Conservation (phyloP, 2,329 filamentous ascomycete species). For the Nemania sp. region DNA sequence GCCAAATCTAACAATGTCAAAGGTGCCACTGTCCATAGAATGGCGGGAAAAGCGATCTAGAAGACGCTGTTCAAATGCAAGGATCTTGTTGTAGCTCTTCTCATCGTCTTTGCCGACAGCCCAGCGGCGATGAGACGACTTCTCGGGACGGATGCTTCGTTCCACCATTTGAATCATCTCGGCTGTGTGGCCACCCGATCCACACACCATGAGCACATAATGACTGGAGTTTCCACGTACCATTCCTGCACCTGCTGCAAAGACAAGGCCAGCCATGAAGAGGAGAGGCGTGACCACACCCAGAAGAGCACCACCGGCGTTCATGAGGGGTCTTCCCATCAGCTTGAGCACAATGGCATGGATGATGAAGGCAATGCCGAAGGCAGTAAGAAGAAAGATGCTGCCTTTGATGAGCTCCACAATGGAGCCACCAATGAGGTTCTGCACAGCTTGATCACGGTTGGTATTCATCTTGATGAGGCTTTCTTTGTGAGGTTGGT, state of each 20-base stretch:
- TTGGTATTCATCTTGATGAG: constrained; percentile 28
- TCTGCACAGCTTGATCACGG: constrained; percentile 16
- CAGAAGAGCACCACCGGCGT: background rate
- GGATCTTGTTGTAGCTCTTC: constrained; percentile 71
- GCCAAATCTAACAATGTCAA: constrained; percentile 69
- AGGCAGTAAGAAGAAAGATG: background rate
- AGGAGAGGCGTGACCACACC: background rate
- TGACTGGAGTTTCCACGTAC: constrained; percentile 27
- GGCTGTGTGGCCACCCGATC: constrained; percentile 90
- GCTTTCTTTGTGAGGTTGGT: constrained; percentile 25
- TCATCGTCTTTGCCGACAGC: constrained; percentile 76
- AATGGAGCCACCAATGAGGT: constrained; percentile 8
- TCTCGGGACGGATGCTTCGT: constrained; percentile 56
- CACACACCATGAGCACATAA: constrained; percentile 80
- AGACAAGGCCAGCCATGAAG: constrained; percentile 9
- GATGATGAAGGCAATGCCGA: background rate
- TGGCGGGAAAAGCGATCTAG: constrained; percentile 39
- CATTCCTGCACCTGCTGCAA: background rate
- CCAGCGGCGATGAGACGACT: constrained; percentile 74
- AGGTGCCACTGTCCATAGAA: constrained; percentile 49
- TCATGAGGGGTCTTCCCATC: background rate
- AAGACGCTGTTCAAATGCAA: constrained; percentile 50
- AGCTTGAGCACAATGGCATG: background rate
- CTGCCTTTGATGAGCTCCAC: background rate
- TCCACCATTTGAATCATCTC: constrained; percentile 89